phyloP scores from a whole-genome alignment of 2,329 filamentous ascomycete genomes.

The Colletotrichum trifolii region DNA sequence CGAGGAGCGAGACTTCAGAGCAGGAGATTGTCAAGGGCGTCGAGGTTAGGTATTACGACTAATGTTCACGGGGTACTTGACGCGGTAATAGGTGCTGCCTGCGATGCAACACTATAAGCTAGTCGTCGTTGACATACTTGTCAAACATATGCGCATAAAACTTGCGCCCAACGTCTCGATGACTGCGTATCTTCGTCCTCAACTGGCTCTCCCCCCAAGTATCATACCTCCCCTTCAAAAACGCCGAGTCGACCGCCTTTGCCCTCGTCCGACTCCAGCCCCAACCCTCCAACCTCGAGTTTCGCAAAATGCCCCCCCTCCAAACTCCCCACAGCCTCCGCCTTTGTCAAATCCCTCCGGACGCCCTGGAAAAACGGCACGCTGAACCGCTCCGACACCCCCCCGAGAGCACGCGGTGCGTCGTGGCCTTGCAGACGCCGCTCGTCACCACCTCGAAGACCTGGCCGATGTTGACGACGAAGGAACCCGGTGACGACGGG shows the following conservation, averaged over 20 bases:
- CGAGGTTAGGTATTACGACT: slow-evolving; percentile 48
- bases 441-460: slow-evolving; percentile 67
- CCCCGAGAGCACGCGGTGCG: slow-evolving; percentile 54
- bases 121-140: slow-evolving; percentile 55
- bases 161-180: slow-evolving; percentile 57
- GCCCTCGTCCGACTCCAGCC: slow-evolving; percentile 48
- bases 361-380: slow-evolving; percentile 63
- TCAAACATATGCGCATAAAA: slow-evolving; percentile 62
- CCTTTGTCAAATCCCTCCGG: slow-evolving; percentile 55
- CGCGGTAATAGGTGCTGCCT: too few species aligned
- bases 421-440: slow-evolving; percentile 64
- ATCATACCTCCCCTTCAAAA: slow-evolving; percentile 60
- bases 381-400: slow-evolving; percentile 51
- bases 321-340: slow-evolving; percentile 53
- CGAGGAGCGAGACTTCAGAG: slow-evolving; percentile 43
- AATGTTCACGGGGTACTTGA: neutral
- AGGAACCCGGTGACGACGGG: slow-evolving; percentile 58
- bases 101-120: slow-evolving; percentile 3
- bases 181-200: slow-evolving; percentile 64
- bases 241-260: slow-evolving; percentile 59
- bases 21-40: slow-evolving; percentile 46
- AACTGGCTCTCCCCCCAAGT: slow-evolving; percentile 67
- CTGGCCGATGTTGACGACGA: slow-evolving; percentile 70
- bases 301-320: slow-evolving; percentile 50
- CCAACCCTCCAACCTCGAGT: slow-evolving; percentile 25